These are phyloP conservation scores for Serendipita indica DNA, from an alignment of 768 basidiomycete genomes.

Conservation along the genomic window DNA sequence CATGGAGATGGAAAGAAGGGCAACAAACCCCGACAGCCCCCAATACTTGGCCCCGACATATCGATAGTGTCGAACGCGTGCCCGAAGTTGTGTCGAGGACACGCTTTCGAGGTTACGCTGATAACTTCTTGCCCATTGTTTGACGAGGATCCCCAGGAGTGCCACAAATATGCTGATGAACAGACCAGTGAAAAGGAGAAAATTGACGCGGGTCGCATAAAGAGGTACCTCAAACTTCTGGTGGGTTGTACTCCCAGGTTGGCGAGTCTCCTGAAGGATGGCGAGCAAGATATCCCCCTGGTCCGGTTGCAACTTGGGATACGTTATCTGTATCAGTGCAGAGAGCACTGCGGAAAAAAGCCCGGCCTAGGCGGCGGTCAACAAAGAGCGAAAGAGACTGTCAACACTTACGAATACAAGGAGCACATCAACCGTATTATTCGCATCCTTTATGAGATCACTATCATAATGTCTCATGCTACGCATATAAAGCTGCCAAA, in stretches of 20 bases:
- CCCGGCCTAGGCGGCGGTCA: constrained; percentile 16
- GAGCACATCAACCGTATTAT: constrained; percentile 2
- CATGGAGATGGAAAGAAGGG: constrained; percentile 16
- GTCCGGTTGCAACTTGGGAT: constrained; percentile 14
- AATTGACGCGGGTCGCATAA: constrained; percentile 28
- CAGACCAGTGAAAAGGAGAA: constrained; percentile 20
- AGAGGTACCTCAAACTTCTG: not conserved
- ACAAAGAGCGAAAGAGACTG: not conserved
- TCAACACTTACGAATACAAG: constrained; percentile 2
- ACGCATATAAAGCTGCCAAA: not conserved
- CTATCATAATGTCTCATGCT: not conserved
- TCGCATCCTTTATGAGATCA: not conserved
- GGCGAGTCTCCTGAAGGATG: not conserved
- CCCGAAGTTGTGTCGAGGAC: constrained; percentile 11
- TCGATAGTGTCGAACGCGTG: constrained; percentile 17
- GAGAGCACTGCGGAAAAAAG: constrained; percentile 20
- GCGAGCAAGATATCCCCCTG: constrained; percentile 2
- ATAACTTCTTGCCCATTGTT: constrained; percentile 20
- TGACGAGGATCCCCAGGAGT: constrained; percentile 19
- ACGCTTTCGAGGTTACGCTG: constrained; percentile 9
- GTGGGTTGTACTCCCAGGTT: not conserved
- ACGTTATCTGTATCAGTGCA: constrained; percentile 18
- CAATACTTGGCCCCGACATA: constrained; percentile 17
- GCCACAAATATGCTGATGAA: constrained; percentile 18
- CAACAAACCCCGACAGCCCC: constrained; percentile 18